Evolutionary conservation across 192 early-diverging fungal species (phyloP).

Genomic region (Umbelopsis ramanniana): DNA sequence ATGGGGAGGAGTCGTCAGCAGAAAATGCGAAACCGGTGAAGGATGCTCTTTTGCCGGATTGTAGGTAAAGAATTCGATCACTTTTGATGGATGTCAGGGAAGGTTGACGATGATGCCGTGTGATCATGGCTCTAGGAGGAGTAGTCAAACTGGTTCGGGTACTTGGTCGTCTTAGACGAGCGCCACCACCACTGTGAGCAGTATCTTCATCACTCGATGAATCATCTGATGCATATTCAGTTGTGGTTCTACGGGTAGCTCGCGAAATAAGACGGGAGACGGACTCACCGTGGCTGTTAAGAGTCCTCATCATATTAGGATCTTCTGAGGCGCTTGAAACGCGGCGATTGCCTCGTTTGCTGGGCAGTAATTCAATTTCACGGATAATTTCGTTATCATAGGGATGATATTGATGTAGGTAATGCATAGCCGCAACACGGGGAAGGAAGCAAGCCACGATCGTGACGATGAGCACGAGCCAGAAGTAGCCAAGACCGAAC

Average conservation of each 20-base stretch:
- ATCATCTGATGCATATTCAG: constrained; percentile 21
- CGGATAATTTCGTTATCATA: constrained; percentile 86
- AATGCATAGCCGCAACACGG: constrained; percentile 68
- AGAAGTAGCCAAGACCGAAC: constrained; percentile 68
- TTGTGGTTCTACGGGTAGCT: constrained; percentile 11
- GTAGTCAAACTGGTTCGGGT: background rate
- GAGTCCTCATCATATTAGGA: constrained; percentile 16
- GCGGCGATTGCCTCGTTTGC: constrained; percentile 79
- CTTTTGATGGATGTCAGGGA: background rate
- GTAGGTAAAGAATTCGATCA: constrained; percentile 45
- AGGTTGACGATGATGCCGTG: background rate
- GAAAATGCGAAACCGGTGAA: constrained; percentile 54
- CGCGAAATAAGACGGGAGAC: constrained; percentile 22
- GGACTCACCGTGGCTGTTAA: constrained; percentile 21
- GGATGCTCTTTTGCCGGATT: constrained; percentile 46
- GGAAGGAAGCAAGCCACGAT: constrained; percentile 74
- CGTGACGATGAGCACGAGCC: constrained; percentile 65
- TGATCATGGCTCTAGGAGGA: constrained; percentile 15
- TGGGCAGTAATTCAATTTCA: constrained; percentile 63
- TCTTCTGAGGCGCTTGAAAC: constrained; percentile 45
- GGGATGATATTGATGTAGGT: constrained; percentile 71
- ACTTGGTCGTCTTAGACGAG: constrained; percentile 6
- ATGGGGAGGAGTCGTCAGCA: constrained; percentile 45
- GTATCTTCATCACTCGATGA: constrained; percentile 8
- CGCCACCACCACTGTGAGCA: background rate